Evolutionary conservation across 1,139 yeast species (phyloP).

Genomic region (Yamadazyma blattariae): DNA sequence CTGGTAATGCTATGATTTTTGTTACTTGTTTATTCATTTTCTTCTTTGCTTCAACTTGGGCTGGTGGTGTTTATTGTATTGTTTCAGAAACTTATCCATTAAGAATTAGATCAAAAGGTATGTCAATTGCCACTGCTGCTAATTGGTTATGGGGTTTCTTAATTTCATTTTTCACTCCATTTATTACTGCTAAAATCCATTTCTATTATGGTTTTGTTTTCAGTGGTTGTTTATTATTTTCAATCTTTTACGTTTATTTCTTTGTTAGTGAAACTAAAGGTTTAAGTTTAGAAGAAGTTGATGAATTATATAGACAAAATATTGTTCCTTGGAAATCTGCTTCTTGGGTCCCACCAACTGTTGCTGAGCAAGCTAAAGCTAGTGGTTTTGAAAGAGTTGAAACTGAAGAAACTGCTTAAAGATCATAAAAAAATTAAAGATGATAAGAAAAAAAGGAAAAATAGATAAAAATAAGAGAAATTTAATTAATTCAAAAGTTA

Average conservation of each 20-base stretch:
- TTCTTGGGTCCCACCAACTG: constrained; percentile 43
- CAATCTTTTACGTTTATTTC: constrained; percentile 47
- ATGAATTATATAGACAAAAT: constrained; percentile 30
- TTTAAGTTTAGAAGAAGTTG: constrained; percentile 46
- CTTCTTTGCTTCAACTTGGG: constrained; percentile 87
- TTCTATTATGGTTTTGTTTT: constrained; percentile 70
- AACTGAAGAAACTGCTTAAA: constrained; percentile 2
- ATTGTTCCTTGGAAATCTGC: constrained; percentile 47
- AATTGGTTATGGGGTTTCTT: constrained; percentile 82
- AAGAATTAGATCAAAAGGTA: constrained; percentile 75
- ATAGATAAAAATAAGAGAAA: too few relatives aligned
- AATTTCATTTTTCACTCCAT: constrained; percentile 73
- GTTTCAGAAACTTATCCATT: constrained; percentile 75
- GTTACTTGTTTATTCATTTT: constrained; percentile 77
- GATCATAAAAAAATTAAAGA: too few relatives aligned
- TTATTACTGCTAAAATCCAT: constrained; percentile 48
- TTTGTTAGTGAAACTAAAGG: constrained; percentile 48
- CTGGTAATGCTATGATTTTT: constrained; percentile 75
- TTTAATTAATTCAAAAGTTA: too few relatives aligned
- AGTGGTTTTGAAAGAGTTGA: constrained; percentile 9
- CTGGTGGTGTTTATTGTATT: constrained; percentile 77
- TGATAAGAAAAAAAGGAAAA: too few relatives aligned
- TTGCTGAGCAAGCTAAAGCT: constrained; percentile 18
- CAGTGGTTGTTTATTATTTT: constrained; percentile 62
- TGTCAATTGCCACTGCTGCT: constrained; percentile 69